These are phyloP conservation scores for Groenewaldozyma salmanticensis DNA, from an alignment of 805 yeast genomes.

Conservation along the genomic window DNA sequence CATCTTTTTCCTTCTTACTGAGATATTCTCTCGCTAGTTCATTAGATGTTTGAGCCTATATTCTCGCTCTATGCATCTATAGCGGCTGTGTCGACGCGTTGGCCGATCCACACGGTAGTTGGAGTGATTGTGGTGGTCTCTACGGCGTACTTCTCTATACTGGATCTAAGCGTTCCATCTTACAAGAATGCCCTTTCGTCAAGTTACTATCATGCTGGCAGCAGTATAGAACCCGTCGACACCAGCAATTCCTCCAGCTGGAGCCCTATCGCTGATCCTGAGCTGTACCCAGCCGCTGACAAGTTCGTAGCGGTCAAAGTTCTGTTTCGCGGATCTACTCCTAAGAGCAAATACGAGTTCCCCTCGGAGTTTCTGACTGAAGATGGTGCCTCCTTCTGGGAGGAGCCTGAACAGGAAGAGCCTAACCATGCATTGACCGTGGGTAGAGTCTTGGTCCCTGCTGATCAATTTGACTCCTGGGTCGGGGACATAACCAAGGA, in stretches of 20 bases:
- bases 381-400: background rate
- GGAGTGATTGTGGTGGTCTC: conserved; percentile 66
- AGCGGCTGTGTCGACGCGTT: conserved; percentile 50
- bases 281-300: conserved; percentile 10
- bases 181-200: conserved; percentile 12
- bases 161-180: conserved; percentile 31
- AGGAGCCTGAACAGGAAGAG: conserved; percentile 10
- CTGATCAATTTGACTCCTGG: conserved; percentile 23
- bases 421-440: background rate
- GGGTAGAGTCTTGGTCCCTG: conserved; percentile 14
- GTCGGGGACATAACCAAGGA: conserved; percentile 16
- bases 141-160: conserved; percentile 60
- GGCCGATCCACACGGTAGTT: conserved; percentile 82
- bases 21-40: too few relatives aligned
- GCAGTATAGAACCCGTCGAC: conserved; percentile 6
- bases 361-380: conserved; percentile 10
- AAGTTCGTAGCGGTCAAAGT: conserved; percentile 16
- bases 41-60: conserved; percentile 3
- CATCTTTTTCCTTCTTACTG: too few relatives aligned
- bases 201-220: conserved; percentile 16
- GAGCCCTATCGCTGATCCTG: conserved; percentile 7
- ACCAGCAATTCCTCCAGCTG: conserved; percentile 8
- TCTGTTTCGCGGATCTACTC: conserved; percentile 15
- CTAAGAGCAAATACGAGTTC: conserved; percentile 8
- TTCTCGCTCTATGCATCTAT: conserved; percentile 38